A percentile compares a stretch with the other conserved stretches of the same genome.
Conservation (phyloP, 2,329 filamentous ascomycete species). For the Colletotrichum truncatum region DNA sequence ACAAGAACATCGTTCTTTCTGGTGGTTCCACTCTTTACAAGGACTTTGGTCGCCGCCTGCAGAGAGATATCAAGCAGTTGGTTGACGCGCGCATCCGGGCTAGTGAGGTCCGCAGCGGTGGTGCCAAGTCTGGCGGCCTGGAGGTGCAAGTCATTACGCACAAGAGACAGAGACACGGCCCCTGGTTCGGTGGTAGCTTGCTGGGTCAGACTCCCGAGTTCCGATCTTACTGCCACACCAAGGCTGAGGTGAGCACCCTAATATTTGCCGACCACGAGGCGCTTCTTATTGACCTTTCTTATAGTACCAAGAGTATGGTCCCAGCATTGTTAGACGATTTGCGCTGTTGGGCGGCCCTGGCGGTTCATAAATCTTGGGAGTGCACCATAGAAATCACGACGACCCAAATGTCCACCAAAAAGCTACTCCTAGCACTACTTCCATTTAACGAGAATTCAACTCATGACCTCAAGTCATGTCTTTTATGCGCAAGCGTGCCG, state of each 20-base stretch:
- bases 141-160: slow-evolving; percentile 98
- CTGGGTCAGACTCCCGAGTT: slow-evolving; percentile 98
- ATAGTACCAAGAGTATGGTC: slow-evolving; percentile 94
- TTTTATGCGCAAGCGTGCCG: slow-evolving; percentile 3
- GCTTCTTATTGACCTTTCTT: slow-evolving; percentile 33
- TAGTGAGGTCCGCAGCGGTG: slow-evolving; percentile 90
- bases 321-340: slow-evolving; percentile 94
- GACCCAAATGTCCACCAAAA: slow-evolving; percentile 8
- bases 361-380: slow-evolving; percentile 64
- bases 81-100: slow-evolving; percentile 93
- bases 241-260: slow-evolving; percentile 68
- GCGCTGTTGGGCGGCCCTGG: slow-evolving; percentile 92
- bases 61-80: slow-evolving; percentile 95
- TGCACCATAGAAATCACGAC: slow-evolving; percentile 11
- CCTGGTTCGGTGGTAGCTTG: slow-evolving; percentile 98
- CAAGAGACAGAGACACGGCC: slow-evolving; percentile 95
- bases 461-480: slow-evolving; percentile 22
- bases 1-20: slow-evolving; percentile 99
- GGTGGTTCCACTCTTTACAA: slow-evolving; percentile 98
- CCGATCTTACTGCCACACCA: slow-evolving; percentile 97
- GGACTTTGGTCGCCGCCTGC: slow-evolving; percentile 94
- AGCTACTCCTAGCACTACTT: not conserved
- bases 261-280: not conserved
- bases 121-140: slow-evolving; percentile 90
- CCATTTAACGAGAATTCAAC: slow-evolving; percentile 24